phyloP scores from a whole-genome alignment of 495 filamentous ascomycete species.

The Lophiotrema nucula region DNA sequence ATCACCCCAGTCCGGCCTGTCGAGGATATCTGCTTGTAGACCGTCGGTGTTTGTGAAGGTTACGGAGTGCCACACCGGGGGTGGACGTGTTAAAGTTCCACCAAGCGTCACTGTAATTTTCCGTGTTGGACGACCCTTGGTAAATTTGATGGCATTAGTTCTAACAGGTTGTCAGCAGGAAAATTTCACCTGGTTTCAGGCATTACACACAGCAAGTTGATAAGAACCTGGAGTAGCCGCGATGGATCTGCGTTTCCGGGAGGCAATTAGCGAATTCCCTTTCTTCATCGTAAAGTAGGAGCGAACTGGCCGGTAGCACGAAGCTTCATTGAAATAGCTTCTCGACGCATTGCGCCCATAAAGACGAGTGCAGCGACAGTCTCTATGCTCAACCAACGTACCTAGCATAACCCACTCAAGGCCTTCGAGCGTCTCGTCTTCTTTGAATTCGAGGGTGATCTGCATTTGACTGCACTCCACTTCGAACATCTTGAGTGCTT shows the following conservation, averaged over 20 bases:
- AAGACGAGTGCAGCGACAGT: too few species aligned
- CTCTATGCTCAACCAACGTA: too few species aligned
- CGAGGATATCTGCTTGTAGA: background rate
- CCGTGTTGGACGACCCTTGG: background rate
- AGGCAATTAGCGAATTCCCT: too few species aligned
- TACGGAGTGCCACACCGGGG: background rate
- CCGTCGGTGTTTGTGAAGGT: background rate
- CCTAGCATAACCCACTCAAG: conserved; percentile 13
- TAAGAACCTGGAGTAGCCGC: conserved; percentile 6
- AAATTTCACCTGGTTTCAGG: background rate
- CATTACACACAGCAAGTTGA: conserved; percentile 13
- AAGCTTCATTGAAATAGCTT: too few species aligned
- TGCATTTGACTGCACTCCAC: background rate
- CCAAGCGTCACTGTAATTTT: conserved; percentile 15
- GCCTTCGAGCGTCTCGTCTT: background rate
- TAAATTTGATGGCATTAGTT: conserved; percentile 25
- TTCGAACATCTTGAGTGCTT: conserved; percentile 18
- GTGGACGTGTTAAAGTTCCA: background rate
- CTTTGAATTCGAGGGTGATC: background rate
- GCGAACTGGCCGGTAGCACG: too few species aligned
- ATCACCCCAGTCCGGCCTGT: conserved; percentile 6
- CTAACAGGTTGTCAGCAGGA: background rate
- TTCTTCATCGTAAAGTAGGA: too few species aligned
- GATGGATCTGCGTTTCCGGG: too few species aligned
- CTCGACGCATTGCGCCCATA: too few species aligned